phyloP scores from a whole-genome alignment of 2,329 filamentous ascomycete genomes.

The Helotiales sp. region DNA sequence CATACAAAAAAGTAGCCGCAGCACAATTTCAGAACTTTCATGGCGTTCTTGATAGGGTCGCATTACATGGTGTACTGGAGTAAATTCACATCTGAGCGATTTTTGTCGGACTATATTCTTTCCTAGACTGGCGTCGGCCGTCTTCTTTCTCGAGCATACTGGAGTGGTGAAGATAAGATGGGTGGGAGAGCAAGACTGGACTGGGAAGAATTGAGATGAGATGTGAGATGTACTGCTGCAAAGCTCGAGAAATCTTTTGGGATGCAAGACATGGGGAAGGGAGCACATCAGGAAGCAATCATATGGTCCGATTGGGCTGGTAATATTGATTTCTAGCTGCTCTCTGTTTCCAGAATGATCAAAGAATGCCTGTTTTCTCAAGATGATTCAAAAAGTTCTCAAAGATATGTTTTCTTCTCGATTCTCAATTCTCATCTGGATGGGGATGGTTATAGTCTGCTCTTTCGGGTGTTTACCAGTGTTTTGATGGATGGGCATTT shows the following conservation, averaged over 20 bases:
- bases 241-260: constrained; percentile 19
- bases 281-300: too few relatives aligned
- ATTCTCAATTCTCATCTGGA: background rate
- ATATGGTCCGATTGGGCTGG: constrained; percentile 20
- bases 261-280: constrained; percentile 7
- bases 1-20: constrained; percentile 27
- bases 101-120: constrained; percentile 33
- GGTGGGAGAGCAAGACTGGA: constrained; percentile 10
- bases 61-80: constrained; percentile 37
- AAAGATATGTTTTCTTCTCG: constrained; percentile 21
- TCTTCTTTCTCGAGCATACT: constrained; percentile 29
- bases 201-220: background rate
- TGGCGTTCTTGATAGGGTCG: constrained; percentile 34
- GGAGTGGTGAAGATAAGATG: too few relatives aligned
- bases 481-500: background rate
- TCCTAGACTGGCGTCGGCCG: constrained; percentile 35
- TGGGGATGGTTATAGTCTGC: background rate
- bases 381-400: constrained; percentile 20
- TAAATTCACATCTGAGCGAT: constrained; percentile 37
- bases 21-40: constrained; percentile 29
- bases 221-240: constrained; percentile 30
- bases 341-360: constrained; percentile 6
- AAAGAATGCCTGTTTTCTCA: constrained; percentile 12
- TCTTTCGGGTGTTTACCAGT: background rate
- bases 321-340: constrained; percentile 26